A percentile compares a stretch with the other conserved stretches of the same genome.
Conservation (phyloP, 345 rosid genomes). For the Lepidium didymum region DNA sequence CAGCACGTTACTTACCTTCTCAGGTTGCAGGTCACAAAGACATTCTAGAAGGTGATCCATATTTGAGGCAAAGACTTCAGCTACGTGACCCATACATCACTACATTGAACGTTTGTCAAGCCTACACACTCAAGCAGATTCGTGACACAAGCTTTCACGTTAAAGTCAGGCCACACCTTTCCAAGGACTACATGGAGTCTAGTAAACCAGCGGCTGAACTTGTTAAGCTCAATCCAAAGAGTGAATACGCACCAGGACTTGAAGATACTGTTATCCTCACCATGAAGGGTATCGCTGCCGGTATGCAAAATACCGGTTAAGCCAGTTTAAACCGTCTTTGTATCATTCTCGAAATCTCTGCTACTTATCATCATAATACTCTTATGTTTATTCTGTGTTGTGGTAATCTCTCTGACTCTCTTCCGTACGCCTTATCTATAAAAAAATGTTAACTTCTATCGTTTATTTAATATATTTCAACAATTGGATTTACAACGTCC, state of each 20-base stretch:
- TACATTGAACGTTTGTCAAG: slow-evolving; percentile 84
- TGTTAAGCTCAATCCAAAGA: slow-evolving; percentile 34
- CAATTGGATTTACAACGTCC: too few relatives aligned
- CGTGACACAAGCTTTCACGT: slow-evolving; percentile 78
- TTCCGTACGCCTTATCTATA: not conserved
- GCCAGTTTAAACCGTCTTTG: not conserved
- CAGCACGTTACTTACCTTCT: not conserved
- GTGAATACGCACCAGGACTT: slow-evolving; percentile 59
- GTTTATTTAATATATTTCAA: too few relatives aligned
- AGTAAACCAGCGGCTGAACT: slow-evolving; percentile 69
- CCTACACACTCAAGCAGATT: slow-evolving; percentile 77
- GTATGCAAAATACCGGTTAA: slow-evolving; percentile 92
- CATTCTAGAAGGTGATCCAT: slow-evolving; percentile 93
- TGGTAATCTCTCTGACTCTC: slow-evolving; percentile 13
- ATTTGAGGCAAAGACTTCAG: slow-evolving; percentile 86
- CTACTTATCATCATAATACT: not conserved
- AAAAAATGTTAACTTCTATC: slow-evolving; percentile 2
- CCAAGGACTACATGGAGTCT: slow-evolving; percentile 64
- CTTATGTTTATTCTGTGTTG: not conserved
- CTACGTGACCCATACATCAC: slow-evolving; percentile 93
- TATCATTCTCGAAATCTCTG: slow-evolving; percentile 1
- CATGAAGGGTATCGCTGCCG: slow-evolving; percentile 98
- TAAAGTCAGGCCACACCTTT: slow-evolving; percentile 58
- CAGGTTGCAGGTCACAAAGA: slow-evolving; percentile 82
- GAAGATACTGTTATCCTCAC: slow-evolving; percentile 94